Evolutionary conservation across 1,139 yeast species (phyloP), one percentile per base, ranked within the genome.

Genomic region (Suhomyces coccinellae): DNA sequence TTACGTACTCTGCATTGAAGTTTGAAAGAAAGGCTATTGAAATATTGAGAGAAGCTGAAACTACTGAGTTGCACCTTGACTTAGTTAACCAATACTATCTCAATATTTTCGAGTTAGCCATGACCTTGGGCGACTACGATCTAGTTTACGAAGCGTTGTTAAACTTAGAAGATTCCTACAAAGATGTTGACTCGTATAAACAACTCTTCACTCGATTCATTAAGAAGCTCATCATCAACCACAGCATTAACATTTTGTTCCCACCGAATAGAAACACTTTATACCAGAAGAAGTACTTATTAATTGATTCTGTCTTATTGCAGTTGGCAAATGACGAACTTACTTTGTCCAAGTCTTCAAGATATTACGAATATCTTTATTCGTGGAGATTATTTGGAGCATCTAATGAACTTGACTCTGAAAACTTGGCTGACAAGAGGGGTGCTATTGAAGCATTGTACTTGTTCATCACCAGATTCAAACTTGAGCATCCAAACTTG

Each of bases 371-470:
- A 55, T 73, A 78, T 32, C 62, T 80, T 43, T 81, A 79, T 55
- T 66, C 85, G 0, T 78, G 84, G 75, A 74, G 87, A 52, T 57
- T 53, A 36, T 59, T 66, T 57, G 65, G 73, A 34, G 54, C 61
- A 2, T 46, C 63, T 3, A 45, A 44, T 26, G 41, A 44, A n/a
- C 45, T 63, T 33, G 61, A 59, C 15, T 46, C 56, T 16, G 59
- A 56, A 16, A 52, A 57, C 28, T 46, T 55, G 47, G 52, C 46
- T 9, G 83, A 81, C 57, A 74, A 67, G 50, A 64, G 86, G 52
- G 80, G 81, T 6, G 80, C 87, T 1, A 65, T 75, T 24, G 85
- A 83, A 53, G 69, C 85, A 0, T 64, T 83, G 41, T 82, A 82
- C 54, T 65, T 71, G 47, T 82, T 79, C 54, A 79, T 82, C 36